Percentiles rank a stretch among this genome's conserved stretches.
These are phyloP conservation scores for Penicillium cataractarum DNA, from an alignment of 495 filamentous ascomycete species.

Conservation along the genomic window DNA sequence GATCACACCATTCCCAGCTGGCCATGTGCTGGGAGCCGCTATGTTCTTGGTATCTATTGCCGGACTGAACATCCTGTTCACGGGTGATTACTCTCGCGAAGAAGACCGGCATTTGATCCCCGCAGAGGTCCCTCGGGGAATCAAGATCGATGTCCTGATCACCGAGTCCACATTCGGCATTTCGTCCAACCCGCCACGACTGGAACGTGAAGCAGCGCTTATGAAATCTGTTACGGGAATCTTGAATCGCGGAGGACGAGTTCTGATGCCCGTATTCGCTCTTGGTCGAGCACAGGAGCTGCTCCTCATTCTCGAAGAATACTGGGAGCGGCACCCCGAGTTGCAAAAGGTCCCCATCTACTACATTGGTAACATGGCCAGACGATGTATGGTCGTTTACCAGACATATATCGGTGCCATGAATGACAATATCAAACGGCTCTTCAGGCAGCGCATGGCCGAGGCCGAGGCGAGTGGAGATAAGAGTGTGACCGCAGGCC, in stretches of 20 bases:
- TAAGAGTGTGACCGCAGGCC: conserved; percentile 73
- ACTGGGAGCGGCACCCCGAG: conserved; percentile 86
- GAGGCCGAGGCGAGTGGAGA: conserved; percentile 79
- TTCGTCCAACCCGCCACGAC: conserved; percentile 81
- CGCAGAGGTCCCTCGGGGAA: conserved; percentile 78
- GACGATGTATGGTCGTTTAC: conserved; percentile 98
- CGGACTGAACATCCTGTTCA: conserved; percentile 94
- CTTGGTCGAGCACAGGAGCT: conserved; percentile 92
- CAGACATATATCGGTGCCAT: conserved; percentile 96
- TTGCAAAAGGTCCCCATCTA: conserved; percentile 92
- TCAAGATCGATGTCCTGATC: conserved; percentile 93
- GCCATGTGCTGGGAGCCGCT: conserved; percentile 95
- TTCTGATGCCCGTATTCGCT: conserved; percentile 93
- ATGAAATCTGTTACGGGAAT: conserved; percentile 94
- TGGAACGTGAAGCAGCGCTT: conserved; percentile 87
- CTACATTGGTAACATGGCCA: conserved; percentile 89
- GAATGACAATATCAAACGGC: conserved; percentile 97
- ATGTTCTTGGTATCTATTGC: conserved; percentile 98
- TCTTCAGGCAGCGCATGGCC: conserved; percentile 83
- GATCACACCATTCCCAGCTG: conserved; percentile 94
- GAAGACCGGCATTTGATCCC: conserved; percentile 93
- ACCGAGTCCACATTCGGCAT: conserved; percentile 97
- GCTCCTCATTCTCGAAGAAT: conserved; percentile 93
- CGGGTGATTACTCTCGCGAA: conserved; percentile 94
- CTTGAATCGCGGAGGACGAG: conserved; percentile 86